Percentiles rank a stretch among this genome's conserved stretches.
phyloP scores from a whole-genome alignment of 202 grass and related monocot species.

The Digitaria exilis region DNA sequence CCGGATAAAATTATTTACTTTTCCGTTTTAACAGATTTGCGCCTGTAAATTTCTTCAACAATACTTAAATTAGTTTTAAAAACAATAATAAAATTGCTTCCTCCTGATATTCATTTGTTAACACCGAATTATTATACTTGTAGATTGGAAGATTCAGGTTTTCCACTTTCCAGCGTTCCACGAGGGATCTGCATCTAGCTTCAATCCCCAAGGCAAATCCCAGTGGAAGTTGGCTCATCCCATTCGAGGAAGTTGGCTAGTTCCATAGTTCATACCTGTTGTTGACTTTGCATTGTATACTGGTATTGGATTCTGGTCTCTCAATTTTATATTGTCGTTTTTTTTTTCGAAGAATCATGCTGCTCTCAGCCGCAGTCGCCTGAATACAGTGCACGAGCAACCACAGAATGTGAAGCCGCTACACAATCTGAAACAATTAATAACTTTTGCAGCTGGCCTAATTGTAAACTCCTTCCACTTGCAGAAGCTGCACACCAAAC shows the following conservation, averaged over 20 bases:
- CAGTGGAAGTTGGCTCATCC: background rate
- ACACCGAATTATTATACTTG: too few species aligned
- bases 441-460: background rate
- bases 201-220: slow-evolving; percentile 24
- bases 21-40: background rate
- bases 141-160: background rate
- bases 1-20: background rate
- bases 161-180: slow-evolving; percentile 33
- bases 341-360: slow-evolving; percentile 9
- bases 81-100: too few species aligned
- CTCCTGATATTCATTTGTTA: background rate
- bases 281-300: slow-evolving; percentile 37
- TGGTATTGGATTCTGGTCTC: background rate
- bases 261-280: slow-evolving; percentile 1
- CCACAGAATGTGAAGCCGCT: background rate
- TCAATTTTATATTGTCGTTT: slow-evolving; percentile 9
- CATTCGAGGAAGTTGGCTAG: background rate
- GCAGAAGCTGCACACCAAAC: slow-evolving; percentile 23
- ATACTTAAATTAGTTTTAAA: too few species aligned
- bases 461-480: slow-evolving; percentile 17
- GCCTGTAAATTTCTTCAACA: background rate
- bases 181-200: slow-evolving; percentile 43
- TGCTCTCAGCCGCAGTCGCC: slow-evolving; percentile 1
- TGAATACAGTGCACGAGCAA: slow-evolving; percentile 23
- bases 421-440: background rate